Evolutionary conservation across 345 rosid species (phyloP), one percentile per base, ranked within the genome.

Genomic region (Hypericum androsaemum): DNA sequence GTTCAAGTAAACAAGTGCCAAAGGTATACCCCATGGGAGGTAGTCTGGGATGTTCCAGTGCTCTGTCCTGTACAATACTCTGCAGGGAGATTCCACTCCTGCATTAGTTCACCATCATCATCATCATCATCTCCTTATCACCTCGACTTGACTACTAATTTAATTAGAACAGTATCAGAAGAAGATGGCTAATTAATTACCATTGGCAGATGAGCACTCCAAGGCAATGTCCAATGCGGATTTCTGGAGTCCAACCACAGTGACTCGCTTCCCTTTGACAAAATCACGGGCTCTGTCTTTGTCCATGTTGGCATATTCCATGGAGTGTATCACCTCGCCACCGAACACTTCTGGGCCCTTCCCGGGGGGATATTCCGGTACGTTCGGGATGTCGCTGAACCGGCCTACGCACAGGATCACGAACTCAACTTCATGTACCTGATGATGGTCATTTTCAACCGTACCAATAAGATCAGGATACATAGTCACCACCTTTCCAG

Each of bases 1-100:
- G 14, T 48, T 79, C 10, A 76, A 46, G 56, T 73, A 76, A 40
- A 79, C 22, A 45, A 12, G 28, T 0, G 61, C 49, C 0, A 76
- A 10, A 22, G 77, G 58, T 12, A 80, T 39, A 10, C 81, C 75
- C 79, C 81, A 73, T n/a, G 81, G 79, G 16, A 52, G 14, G 62
- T 64, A 60, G 38, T 68, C 71, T 0, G 84, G 79, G 22, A 75
- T 0, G 9, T 42, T 53, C 84, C 84, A 76, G 15, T 69, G 78
- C 15, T 55, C 71, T 7, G 58, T 74, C 37, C 42, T 69, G 63
- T 64, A 76, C 39, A 80, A 35, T 1, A 74, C 56, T 11, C 60
- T 64, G 41, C 85, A 71, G 6, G 81, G 76, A 43, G 41, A 53
- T 53, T 61, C 59, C 6, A 37, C 9, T 36, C 77, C 78, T 75